Percentiles rank a stretch among this genome's conserved stretches.
Evolutionary conservation across 2,329 filamentous ascomycete species (phyloP).

Genomic region (Fonsecaea nubica): DNA sequence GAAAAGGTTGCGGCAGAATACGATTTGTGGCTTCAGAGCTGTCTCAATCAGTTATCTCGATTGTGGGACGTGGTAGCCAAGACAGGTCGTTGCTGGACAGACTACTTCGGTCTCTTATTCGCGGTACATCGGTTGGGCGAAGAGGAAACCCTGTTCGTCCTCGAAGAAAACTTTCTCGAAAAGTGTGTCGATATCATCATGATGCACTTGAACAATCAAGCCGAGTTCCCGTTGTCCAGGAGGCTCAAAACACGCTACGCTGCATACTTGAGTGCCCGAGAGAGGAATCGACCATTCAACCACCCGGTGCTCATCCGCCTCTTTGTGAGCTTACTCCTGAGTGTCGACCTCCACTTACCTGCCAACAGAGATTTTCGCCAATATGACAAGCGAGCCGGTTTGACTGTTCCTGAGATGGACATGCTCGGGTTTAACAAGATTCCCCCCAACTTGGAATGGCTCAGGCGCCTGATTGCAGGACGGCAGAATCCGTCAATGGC

Average conservation of each 20-base stretch:
- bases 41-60: slow-evolving; percentile 27
- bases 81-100: slow-evolving; percentile 69
- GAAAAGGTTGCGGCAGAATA: slow-evolving; percentile 16
- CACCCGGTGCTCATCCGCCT: slow-evolving; percentile 52
- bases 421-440: slow-evolving; percentile 30
- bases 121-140: slow-evolving; percentile 69
- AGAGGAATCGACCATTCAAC: slow-evolving; percentile 56
- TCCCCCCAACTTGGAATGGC: slow-evolving; percentile 54
- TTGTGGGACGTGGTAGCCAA: slow-evolving; percentile 32
- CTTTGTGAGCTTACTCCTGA: slow-evolving; percentile 46
- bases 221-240: slow-evolving; percentile 27
- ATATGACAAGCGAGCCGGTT: slow-evolving; percentile 31
- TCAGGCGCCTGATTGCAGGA: slow-evolving; percentile 70
- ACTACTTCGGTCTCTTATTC: slow-evolving; percentile 75
- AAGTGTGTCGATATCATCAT: slow-evolving; percentile 66
- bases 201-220: slow-evolving; percentile 45
- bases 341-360: slow-evolving; percentile 47
- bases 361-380: slow-evolving; percentile 55
- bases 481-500: slow-evolving; percentile 63
- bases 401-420: slow-evolving; percentile 24
- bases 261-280: slow-evolving; percentile 50
- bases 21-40: slow-evolving; percentile 21
- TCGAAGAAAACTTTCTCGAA: slow-evolving; percentile 67
- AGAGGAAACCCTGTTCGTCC: slow-evolving; percentile 63
- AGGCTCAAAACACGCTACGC: slow-evolving; percentile 50